Base-by-base conservation (phyloP, 768 basidiomycete genomes). In the Calocera viscosa region DNA sequence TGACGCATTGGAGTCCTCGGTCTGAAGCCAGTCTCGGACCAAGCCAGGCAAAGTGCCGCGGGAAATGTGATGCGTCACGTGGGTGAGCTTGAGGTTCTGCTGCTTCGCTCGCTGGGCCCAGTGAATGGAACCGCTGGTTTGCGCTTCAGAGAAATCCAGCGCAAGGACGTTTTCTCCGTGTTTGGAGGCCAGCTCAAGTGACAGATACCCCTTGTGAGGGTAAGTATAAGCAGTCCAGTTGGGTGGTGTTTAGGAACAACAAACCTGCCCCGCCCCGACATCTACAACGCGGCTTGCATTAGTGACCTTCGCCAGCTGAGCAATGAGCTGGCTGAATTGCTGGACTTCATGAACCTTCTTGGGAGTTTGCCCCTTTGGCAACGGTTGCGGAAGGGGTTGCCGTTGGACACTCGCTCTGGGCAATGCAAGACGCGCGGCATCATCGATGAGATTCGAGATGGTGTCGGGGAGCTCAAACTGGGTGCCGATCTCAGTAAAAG, bases 261-360 rank as follows among this genome's bases (percentile, higher is more conserved):
- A 47, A 24, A 60, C 53, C 53, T 60, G 53, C 30, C 69, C 69
- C 12, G 69, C 68, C 17, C 69, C 69, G n/a, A 69, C 66, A 34
- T 70, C 69, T 17, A 70, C 66, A 7, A 70, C 39, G 32, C 63
- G 68, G 17, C 64, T 26, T 17, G 64, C 43, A 22, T 26, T 17
- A 10, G 17, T 32, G n/a, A n/a, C n/a, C n/a, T 22, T 33, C 22
- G 49, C 34, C 17, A 39, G 32, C 34, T 32, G 14, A 19, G 53
- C 24, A 10, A 66, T 32, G 24, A 69, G 34, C 3, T 66, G 22
- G 24, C 68, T 35, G 41, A 70, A 65, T 39, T 64, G 64, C 34
- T 66, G 65, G 28, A 70, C 69, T 49, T 70, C 69, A 41, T 70
- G 69, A 14, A 41, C 39, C 49, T 70, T 70, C 65, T 70, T 70